These are phyloP conservation scores for Russula earlei DNA, from an alignment of 768 basidiomycete species.

Conservation along the genomic window DNA sequence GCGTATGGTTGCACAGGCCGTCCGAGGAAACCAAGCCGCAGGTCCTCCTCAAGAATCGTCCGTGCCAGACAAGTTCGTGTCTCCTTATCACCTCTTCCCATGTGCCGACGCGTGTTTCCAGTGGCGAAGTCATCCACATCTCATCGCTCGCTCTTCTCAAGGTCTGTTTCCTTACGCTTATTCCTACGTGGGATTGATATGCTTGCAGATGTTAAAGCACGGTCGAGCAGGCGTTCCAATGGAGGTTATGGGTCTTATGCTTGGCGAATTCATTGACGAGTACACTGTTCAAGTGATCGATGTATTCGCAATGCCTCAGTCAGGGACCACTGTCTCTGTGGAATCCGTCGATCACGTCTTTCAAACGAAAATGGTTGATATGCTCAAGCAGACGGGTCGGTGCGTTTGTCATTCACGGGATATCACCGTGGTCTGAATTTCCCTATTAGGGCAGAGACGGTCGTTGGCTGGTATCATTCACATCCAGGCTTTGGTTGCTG, in stretches of 20 bases:
- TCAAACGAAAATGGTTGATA: constrained; percentile 96
- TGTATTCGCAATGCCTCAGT: constrained; percentile 98
- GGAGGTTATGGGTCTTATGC: constrained; percentile 99
- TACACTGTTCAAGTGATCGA: constrained; percentile 92
- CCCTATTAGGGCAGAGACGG: constrained; percentile 74
- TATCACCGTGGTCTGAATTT: neutral
- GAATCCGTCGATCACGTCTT: constrained; percentile 99
- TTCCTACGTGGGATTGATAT: constrained; percentile 1
- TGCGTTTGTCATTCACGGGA: constrained; percentile 30
- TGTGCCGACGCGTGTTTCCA: constrained; percentile 25
- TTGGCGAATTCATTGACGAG: constrained; percentile 97
- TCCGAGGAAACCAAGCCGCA: constrained; percentile 11
- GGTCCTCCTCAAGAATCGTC: constrained; percentile 35
- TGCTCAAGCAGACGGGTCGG: constrained; percentile 99
- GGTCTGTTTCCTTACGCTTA: constrained; percentile 35
- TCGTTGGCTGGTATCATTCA: constrained; percentile 99
- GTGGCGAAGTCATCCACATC: constrained; percentile 94
- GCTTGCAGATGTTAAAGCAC: constrained; percentile 89
- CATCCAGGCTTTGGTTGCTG: constrained; percentile 99
- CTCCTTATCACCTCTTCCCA: constrained; percentile 4
- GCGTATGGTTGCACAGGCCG: constrained; percentile 29
- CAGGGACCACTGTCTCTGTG: constrained; percentile 93
- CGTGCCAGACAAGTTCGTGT: constrained; percentile 67
- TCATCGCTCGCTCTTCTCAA: constrained; percentile 95
- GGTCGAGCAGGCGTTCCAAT: constrained; percentile 97